Evolutionary conservation across 1,284 basidiomycete species (phyloP), one percentile per base, ranked within the genome.

Genomic region (Rhodotorula sp.): DNA sequence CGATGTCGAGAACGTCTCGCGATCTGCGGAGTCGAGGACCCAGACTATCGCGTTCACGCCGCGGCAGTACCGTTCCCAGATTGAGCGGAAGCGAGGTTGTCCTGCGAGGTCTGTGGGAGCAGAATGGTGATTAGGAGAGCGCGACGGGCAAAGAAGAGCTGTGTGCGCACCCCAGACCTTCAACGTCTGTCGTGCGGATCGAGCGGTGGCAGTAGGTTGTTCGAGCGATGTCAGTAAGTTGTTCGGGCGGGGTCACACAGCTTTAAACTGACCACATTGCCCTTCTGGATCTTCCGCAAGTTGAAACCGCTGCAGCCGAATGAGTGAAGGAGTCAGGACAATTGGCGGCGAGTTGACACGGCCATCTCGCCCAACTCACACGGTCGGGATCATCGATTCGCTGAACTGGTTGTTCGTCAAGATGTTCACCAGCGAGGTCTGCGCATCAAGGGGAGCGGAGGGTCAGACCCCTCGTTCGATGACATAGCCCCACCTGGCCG

Each of bases 31-130:
- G 79, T 96, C 93, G 47, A 96, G 89, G 31, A 96, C 92, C 78
- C 80, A 97, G 88, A 98, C 87, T 57, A 99, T 90, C 13, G 94
- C 94, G 76, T 94, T 91, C 0, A 94, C 92, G 16, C 94, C 94
- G 68, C 89, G 87, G 80, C 94, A 96, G 80, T 98, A 99, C 53
- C 95, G 84, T 81, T 96, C 93, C 95, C 92, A 86, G 84, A 86
- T 85, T 60, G 82, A 83, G 58, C 94, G 87, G 78, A 97, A 99
- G 78, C 93, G 90, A 2, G 94, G 91, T 83, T 97, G 94, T 24
- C 94, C 94, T 84, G 76, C 69, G 50, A 66, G 52, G 31, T 68
- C 71, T 68, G 56, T 7, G 22, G 34, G 34, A 5, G 34, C 34
- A 34, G 5, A 10, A 34, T 34, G 34, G 34, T 10, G 34, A 10